Conservation (phyloP, 345 rosid genomes). For the Acer negundo region DNA sequence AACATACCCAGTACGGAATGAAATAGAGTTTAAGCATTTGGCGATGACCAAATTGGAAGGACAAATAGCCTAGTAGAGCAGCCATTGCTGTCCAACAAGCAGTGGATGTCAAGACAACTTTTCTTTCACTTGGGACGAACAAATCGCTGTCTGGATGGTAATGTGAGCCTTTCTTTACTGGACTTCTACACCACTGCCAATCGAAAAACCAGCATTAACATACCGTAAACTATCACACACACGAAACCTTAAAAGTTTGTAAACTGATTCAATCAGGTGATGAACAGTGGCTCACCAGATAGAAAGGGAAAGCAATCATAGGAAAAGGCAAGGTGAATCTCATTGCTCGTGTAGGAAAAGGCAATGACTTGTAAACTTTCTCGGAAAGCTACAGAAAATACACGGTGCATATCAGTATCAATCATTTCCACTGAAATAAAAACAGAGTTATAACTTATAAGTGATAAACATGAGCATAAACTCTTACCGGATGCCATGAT, state of each 20-base stretch:
- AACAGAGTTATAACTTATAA: not conserved
- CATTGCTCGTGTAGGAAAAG: constrained; percentile 41
- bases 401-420: not conserved
- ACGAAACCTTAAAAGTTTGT: not conserved
- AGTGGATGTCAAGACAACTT: constrained; percentile 71
- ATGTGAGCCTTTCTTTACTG: constrained; percentile 90
- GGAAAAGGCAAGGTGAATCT: constrained; percentile 88
- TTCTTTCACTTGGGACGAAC: constrained; percentile 69
- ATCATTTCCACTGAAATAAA: not conserved
- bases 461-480: not conserved
- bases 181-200: constrained; percentile 79
- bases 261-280: constrained; percentile 3
- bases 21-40: constrained; percentile 75
- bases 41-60: constrained; percentile 56
- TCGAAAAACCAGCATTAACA: constrained; percentile 6
- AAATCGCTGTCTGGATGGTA: constrained; percentile 77
- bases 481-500: constrained; percentile 86
- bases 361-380: constrained; percentile 64
- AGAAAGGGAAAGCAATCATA: constrained; percentile 88
- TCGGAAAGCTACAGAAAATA: constrained; percentile 62
- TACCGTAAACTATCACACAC: too few species aligned
- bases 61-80: constrained; percentile 51
- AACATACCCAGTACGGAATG: constrained; percentile 65
- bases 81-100: constrained; percentile 76
- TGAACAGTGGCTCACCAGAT: constrained; percentile 56